Evolutionary conservation across 1,284 basidiomycete species (phyloP).

Genomic region (Lentinula novae-zelandiae): DNA sequence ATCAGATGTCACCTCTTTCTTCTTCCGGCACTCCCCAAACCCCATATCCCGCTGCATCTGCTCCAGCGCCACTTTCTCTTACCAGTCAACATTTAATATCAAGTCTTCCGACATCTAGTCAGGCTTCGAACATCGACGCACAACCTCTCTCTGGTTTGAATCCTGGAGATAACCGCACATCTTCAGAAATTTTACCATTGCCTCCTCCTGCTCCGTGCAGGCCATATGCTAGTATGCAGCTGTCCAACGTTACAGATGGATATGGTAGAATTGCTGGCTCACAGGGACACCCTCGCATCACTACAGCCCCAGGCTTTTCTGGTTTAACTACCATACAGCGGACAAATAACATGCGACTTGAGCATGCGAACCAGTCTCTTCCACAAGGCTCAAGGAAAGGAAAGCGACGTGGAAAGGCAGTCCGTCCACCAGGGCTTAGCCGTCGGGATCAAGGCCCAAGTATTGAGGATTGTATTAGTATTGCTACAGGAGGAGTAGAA

Average conservation of each 20-base stretch:
- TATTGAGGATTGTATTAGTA: neutral
- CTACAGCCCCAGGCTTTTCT: neutral
- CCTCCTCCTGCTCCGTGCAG: no score
- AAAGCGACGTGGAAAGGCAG: neutral
- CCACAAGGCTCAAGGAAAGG: neutral
- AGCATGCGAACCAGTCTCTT: neutral
- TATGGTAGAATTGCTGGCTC: neutral
- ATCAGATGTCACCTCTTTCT: neutral
- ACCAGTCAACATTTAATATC: no score
- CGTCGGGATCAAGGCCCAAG: neutral
- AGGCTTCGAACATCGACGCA: no score
- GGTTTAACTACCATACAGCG: neutral
- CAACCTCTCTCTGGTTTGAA: no score
- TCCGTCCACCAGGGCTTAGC: neutral
- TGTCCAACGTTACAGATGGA: neutral
- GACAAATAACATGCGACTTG: neutral
- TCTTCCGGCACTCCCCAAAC: no score
- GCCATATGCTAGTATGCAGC: neutral
- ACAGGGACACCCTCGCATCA: neutral
- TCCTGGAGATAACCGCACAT: no score
- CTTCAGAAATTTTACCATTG: no score
- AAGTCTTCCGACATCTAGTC: no score
- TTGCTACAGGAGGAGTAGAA: neutral
- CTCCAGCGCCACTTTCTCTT: no score
- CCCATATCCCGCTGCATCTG: no score